Evolutionary conservation across 345 rosid genomes (phyloP).

Genomic region (Lepidium africanum): DNA sequence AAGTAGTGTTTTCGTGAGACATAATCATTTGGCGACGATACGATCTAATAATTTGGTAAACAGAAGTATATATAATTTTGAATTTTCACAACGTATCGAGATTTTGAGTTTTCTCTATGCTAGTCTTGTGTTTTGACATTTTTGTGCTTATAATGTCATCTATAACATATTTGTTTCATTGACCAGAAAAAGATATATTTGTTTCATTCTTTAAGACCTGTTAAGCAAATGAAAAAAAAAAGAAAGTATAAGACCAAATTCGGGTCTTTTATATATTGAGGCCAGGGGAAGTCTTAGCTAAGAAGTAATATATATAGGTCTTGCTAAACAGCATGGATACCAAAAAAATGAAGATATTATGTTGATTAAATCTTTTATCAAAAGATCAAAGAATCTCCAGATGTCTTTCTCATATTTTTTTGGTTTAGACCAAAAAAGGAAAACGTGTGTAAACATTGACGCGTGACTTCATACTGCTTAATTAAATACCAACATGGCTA

Average conservation of each 20-base stretch:
- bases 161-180: not conserved
- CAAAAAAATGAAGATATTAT: not conserved
- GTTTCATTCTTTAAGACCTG: not conserved
- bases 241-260: not conserved
- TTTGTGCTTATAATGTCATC: not conserved
- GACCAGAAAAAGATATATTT: not conserved
- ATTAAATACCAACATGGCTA: not conserved
- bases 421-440: not conserved
- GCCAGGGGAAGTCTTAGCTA: not conserved
- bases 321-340: not conserved
- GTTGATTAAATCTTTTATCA: not conserved
- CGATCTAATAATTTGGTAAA: not conserved
- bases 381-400: not conserved
- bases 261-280: not conserved
- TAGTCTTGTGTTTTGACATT: not conserved
- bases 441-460: slow-evolving; percentile 15
- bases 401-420: not conserved
- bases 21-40: not conserved
- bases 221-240: not conserved
- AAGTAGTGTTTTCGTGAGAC: no score
- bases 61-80: not conserved
- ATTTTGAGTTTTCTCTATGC: not conserved
- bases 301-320: not conserved
- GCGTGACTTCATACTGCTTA: slow-evolving; percentile 8
- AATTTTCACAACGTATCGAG: not conserved